These are phyloP conservation scores for Kregervanrija delftensis DNA, from an alignment of 805 yeast species.

Conservation along the genomic window DNA sequence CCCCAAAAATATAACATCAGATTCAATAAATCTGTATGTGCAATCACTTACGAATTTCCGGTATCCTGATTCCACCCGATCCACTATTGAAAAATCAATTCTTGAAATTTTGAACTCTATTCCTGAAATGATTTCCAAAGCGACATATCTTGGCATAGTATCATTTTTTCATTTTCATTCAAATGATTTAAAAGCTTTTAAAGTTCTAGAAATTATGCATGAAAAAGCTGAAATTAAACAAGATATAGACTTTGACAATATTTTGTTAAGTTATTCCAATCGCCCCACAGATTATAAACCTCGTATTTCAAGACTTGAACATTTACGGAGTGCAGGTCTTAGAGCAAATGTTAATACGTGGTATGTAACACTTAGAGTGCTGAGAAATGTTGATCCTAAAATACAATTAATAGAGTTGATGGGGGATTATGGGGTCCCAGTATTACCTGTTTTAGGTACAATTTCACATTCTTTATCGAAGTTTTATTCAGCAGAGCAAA, in stretches of 20 bases:
- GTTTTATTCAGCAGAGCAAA: conserved; percentile 9
- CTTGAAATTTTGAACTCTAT: conserved; percentile 8
- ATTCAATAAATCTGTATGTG: conserved; percentile 14
- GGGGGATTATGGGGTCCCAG: conserved; percentile 15
- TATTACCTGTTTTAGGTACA: conserved; percentile 18
- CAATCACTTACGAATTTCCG: conserved; percentile 13
- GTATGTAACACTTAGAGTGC: conserved; percentile 20
- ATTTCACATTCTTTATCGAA: conserved; percentile 13
- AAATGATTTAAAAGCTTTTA: conserved; percentile 12
- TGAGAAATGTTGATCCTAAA: conserved; percentile 13
- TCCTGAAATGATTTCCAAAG: conserved; percentile 15
- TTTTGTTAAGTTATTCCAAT: conserved; percentile 14
- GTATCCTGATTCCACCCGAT: conserved; percentile 10
- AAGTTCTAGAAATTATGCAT: conserved; percentile 18
- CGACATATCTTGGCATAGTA: conserved; percentile 13
- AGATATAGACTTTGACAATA: conserved; percentile 25
- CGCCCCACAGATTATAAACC: conserved; percentile 11
- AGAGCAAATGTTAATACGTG: conserved; percentile 23
- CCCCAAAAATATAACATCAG: conserved; percentile 7
- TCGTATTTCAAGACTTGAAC: conserved; percentile 16
- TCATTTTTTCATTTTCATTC: conserved; percentile 16
- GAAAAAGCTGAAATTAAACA: conserved; percentile 11
- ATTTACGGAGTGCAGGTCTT: conserved; percentile 7
- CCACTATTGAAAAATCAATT: conserved; percentile 12
- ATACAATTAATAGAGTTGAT: conserved; percentile 17